phyloP scores from a whole-genome alignment of 306 rosid genomes.

The Spatholobus suberectus region DNA sequence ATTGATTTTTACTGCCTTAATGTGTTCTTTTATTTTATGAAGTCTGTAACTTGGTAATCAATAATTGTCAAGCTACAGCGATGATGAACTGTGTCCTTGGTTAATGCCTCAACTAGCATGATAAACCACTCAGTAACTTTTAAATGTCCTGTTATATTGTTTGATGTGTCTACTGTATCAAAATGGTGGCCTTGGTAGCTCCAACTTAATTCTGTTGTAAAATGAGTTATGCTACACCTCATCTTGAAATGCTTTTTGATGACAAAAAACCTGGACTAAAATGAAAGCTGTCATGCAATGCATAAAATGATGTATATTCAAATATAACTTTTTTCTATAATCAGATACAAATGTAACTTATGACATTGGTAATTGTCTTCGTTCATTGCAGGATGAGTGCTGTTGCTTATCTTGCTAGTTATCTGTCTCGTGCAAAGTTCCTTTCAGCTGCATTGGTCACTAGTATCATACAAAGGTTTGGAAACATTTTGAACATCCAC shows the following conservation, averaged over 20 bases:
- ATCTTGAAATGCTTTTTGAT: background rate
- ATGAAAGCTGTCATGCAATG: background rate
- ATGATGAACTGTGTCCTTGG: background rate
- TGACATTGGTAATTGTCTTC: conserved; percentile 24
- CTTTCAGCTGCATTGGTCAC: conserved; percentile 65
- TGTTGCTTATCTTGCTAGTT: conserved; percentile 90
- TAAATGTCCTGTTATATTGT: background rate
- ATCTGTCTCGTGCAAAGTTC: conserved; percentile 82
- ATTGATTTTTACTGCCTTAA: background rate
- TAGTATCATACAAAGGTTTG: conserved; percentile 67
- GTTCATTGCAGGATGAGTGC: conserved; percentile 84
- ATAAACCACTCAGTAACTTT: background rate
- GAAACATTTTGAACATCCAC: background rate
- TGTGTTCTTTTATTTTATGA: conserved; percentile 6
- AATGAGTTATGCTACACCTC: conserved; percentile 4
- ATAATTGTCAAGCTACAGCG: too few relatives aligned
- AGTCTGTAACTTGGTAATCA: too few relatives aligned
- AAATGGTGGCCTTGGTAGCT: background rate
- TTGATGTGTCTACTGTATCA: conserved; percentile 32
- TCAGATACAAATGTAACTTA: background rate
- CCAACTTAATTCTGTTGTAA: background rate
- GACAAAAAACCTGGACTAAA: conserved; percentile 17
- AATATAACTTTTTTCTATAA: background rate
- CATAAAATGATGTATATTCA: background rate
- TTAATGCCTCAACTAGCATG: background rate